phyloP scores from a whole-genome alignment of 129 eudicot species.

The Artemisia tridentata region DNA sequence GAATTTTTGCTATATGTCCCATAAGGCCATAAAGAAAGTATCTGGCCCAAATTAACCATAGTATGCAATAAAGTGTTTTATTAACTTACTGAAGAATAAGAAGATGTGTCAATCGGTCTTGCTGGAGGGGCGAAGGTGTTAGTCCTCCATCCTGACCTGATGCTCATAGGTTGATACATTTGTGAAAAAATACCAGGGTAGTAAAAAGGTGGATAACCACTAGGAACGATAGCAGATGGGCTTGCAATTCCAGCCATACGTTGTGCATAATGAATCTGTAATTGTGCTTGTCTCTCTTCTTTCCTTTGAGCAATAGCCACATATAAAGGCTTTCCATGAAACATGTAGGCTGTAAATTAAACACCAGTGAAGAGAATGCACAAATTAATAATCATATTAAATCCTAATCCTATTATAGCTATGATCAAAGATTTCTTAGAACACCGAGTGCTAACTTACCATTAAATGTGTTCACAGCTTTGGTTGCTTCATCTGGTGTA shows the following conservation, averaged over 20 bases:
- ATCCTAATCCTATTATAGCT: too few species aligned
- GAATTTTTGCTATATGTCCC: neutral
- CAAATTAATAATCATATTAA: neutral
- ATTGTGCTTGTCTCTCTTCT: slow-evolving; percentile 75
- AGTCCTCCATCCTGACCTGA: slow-evolving; percentile 78
- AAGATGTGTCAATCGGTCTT: slow-evolving; percentile 52
- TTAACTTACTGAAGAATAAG: slow-evolving; percentile 47
- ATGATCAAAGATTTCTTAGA: too few species aligned
- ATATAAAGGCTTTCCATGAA: slow-evolving; percentile 70
- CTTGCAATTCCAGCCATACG: slow-evolving; percentile 53
- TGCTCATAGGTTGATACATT: slow-evolving; percentile 64
- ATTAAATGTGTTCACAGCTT: slow-evolving; percentile 63
- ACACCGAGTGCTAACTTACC: slow-evolving; percentile 38
- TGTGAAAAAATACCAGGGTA: slow-evolving; percentile 59
- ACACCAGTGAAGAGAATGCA: neutral
- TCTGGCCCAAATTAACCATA: neutral
- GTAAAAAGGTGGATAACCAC: slow-evolving; percentile 61
- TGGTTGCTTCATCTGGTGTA: slow-evolving; percentile 68
- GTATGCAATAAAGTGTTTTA: neutral
- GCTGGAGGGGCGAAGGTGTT: slow-evolving; percentile 56
- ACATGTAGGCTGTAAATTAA: slow-evolving; percentile 52
- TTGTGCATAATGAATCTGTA: slow-evolving; percentile 63
- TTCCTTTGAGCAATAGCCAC: slow-evolving; percentile 94
- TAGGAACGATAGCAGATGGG: slow-evolving; percentile 53
- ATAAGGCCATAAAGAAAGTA: too few species aligned